Conservation (phyloP, 805 yeast genomes). For the Metschnikowia sp. region DNA sequence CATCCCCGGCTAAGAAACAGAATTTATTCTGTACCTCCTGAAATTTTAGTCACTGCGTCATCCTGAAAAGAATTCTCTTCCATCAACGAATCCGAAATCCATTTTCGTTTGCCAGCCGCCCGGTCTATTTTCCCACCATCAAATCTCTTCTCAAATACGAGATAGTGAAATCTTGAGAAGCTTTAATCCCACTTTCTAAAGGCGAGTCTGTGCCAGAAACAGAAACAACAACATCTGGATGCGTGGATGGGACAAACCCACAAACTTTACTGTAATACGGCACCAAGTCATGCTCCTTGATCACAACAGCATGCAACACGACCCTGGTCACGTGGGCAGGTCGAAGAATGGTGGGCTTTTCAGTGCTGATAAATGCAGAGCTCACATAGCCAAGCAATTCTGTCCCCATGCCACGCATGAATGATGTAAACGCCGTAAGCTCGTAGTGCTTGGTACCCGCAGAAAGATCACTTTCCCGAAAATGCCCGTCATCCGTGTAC, state of each 20-base stretch:
- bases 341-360: neutral
- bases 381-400: constrained; percentile 24
- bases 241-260: constrained; percentile 31
- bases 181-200: constrained; percentile 39
- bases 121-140: neutral
- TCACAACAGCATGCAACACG: constrained; percentile 37
- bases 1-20: too few relatives aligned
- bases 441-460: constrained; percentile 27
- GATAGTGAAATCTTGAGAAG: constrained; percentile 39
- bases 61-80: neutral
- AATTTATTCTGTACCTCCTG: too few relatives aligned
- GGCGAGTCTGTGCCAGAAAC: constrained; percentile 14
- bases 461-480: neutral
- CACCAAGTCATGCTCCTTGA: constrained; percentile 48
- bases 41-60: too few relatives aligned
- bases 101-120: neutral
- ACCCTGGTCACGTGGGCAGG: constrained; percentile 16
- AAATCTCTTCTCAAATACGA: constrained; percentile 30
- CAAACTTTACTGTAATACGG: constrained; percentile 41
- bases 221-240: constrained; percentile 16
- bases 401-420: constrained; percentile 39
- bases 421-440: constrained; percentile 53
- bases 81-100: neutral
- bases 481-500: constrained; percentile 3
- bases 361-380: constrained; percentile 12